Conservation (phyloP, 1,284 basidiomycete species). For the Boletus mariae region DNA sequence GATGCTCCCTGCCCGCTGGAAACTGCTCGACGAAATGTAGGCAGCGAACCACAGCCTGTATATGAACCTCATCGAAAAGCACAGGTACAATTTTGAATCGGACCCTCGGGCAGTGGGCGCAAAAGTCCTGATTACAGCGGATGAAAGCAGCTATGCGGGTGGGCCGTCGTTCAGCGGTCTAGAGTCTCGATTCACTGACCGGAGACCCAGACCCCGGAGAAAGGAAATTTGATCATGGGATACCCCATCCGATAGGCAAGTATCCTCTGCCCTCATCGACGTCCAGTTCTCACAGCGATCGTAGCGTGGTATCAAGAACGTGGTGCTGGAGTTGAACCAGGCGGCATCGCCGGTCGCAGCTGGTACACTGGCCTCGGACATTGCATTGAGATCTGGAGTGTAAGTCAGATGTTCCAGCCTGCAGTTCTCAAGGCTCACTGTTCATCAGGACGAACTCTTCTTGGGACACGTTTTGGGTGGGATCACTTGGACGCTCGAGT, state of each 20-base stretch:
- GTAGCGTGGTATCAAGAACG: conserved; percentile 41
- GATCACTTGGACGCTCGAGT: conserved; percentile 57
- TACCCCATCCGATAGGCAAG: conserved; percentile 61
- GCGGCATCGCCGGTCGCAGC: conserved; percentile 50
- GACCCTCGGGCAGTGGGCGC: conserved; percentile 59
- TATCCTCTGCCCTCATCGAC: conserved; percentile 33
- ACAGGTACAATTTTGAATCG: conserved; percentile 62
- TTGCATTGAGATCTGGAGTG: conserved; percentile 53
- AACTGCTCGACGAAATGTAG: conserved; percentile 49
- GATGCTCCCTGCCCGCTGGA: conserved; percentile 54
- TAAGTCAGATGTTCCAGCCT: conserved; percentile 19
- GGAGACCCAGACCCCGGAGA: conserved; percentile 42
- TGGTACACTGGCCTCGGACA: conserved; percentile 72
- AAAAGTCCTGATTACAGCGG: conserved; percentile 50
- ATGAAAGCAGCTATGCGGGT: conserved; percentile 32
- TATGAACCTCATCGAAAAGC: background rate
- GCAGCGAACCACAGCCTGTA: background rate
- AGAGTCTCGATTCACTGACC: background rate
- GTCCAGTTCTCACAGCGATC: conserved; percentile 9
- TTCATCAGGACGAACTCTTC: conserved; percentile 48
- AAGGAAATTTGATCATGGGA: conserved; percentile 47
- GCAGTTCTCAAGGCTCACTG: background rate
- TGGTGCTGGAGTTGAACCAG: conserved; percentile 31
- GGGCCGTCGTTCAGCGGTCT: background rate
- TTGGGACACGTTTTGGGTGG: conserved; percentile 58